These are phyloP conservation scores for Backusella macrospora DNA, from an alignment of 192 early-diverging fungal genomes.

Conservation along the genomic window DNA sequence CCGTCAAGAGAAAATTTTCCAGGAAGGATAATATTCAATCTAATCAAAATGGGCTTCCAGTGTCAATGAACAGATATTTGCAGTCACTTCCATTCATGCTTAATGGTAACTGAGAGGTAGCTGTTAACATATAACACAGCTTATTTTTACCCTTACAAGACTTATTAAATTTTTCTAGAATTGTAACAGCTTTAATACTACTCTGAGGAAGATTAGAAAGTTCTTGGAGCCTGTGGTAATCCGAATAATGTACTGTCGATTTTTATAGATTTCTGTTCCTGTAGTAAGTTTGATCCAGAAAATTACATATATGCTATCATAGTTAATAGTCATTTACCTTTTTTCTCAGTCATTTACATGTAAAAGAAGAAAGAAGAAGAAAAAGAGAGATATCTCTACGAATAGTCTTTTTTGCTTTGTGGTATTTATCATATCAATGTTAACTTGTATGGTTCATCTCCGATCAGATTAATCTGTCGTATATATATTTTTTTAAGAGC, in stretches of 20 bases:
- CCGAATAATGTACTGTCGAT: constrained; percentile 75
- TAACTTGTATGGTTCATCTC: too few species aligned
- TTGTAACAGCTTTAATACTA: constrained; percentile 95
- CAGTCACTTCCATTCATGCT: constrained; percentile 91
- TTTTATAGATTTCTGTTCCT: constrained; percentile 85
- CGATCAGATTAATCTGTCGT: too few species aligned
- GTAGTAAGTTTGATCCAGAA: constrained; percentile 94
- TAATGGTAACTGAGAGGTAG: constrained; percentile 89
- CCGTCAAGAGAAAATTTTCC: constrained; percentile 80
- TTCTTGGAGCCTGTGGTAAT: constrained; percentile 90
- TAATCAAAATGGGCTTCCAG: constrained; percentile 95
- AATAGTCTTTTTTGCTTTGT: constrained; percentile 92
- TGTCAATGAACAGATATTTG: constrained; percentile 95
- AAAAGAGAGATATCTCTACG: constrained; percentile 63
- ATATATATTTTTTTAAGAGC: too few species aligned
- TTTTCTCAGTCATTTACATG: not conserved
- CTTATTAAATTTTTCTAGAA: constrained; percentile 97
- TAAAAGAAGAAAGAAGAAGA: not conserved
- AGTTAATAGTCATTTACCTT: not conserved
- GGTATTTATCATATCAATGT: too few species aligned
- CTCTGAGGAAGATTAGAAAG: constrained; percentile 90
- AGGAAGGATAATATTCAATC: constrained; percentile 83
- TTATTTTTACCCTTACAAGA: constrained; percentile 98
- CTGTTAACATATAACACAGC: constrained; percentile 91
- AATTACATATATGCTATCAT: constrained; percentile 72